Base-by-base conservation (phyloP, 2,329 filamentous ascomycete genomes). In the Penicillium sclerotiorum region DNA sequence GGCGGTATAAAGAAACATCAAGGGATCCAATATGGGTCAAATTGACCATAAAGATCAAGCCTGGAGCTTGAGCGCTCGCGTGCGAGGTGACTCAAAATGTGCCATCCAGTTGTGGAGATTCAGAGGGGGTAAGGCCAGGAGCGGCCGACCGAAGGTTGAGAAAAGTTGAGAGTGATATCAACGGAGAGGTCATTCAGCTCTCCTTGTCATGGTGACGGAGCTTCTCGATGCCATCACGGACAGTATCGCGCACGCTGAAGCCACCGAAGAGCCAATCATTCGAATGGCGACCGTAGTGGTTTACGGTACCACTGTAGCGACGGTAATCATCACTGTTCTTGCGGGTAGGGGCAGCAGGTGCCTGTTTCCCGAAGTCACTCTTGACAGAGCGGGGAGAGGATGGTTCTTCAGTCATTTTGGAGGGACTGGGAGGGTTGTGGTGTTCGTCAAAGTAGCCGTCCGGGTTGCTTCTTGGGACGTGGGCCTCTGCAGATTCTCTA, bases 181-280 rank as follows among this genome's bases (percentile, higher is more conserved):
- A n/a, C n/a, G n/a, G n/a, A n/a, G n/a, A n/a, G n/a, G n/a, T n/a
- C n/a, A n/a, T 52, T 66, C 61, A 68, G 50, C 55, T 51, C 42
- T 65, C 63, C 47, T 63, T 63, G 4, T 63, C 64, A 13, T 58
- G 38, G 49, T 41, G 38, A 57, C 60, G 62, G n/a, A 74, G 33
- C 50, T 66, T 69, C 27, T 70, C 68, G 17, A 73, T 63, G 32
- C 70, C 69, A 32, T 73, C 73, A 4, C 69, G 70, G 20, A 76
- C 72, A 6, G 75, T 74, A 27, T 76, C 73, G 4, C 70, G 69
- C 4, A 80, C 61, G 56, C 74, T 77, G 58, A 78, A 75, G 1
- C 75, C 73, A 17, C 72, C 71, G 50, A 80, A 80, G 5, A 80
- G 66, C 77, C 77, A 80, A 46, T 79, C 74, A 47, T 80, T 79